A percentile compares a stretch with the other conserved stretches of the same genome.
These are phyloP conservation scores for Santalum album DNA, from an alignment of 164 flowering plant genomes.

Conservation along the genomic window DNA sequence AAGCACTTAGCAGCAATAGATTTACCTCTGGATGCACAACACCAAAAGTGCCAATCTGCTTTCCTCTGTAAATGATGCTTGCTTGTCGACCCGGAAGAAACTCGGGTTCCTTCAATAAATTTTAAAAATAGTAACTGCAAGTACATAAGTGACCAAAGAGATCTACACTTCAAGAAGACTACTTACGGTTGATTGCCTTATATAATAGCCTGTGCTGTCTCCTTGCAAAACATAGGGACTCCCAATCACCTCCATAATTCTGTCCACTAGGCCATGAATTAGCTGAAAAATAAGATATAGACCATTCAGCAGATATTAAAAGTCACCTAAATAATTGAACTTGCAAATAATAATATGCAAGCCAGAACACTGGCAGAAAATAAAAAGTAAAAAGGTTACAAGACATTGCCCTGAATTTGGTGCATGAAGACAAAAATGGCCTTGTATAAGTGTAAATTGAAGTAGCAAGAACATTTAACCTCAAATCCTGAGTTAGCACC, in stretches of 20 bases:
- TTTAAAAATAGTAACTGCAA: not conserved
- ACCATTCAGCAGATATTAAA: no score
- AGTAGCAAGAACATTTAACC: conserved; percentile 31
- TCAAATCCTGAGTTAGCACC: conserved; percentile 85
- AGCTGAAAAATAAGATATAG: conserved; percentile 40
- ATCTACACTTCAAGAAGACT: not conserved
- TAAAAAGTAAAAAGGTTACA: no score
- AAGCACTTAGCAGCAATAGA: no score
- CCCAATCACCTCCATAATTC: conserved; percentile 77
- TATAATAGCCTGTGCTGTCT: conserved; percentile 54
- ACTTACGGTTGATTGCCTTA: conserved; percentile 57
- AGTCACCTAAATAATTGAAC: no score
- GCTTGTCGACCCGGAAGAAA: conserved; percentile 87
- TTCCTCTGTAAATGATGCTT: conserved; percentile 57
- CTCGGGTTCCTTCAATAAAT: conserved; percentile 63
- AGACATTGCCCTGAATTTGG: no score
- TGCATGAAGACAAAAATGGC: not conserved
- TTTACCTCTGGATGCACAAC: conserved; percentile 96
- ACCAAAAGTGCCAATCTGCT: conserved; percentile 69
- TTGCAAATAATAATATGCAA: no score
- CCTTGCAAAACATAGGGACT: conserved; percentile 46
- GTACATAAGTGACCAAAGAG: not conserved
- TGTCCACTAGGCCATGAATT: conserved; percentile 76
- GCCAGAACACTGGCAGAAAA: no score
- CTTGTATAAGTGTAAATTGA: no score